phyloP scores from a whole-genome alignment of 192 early-diverging fungal species.

The Funneliformis geosporum region DNA sequence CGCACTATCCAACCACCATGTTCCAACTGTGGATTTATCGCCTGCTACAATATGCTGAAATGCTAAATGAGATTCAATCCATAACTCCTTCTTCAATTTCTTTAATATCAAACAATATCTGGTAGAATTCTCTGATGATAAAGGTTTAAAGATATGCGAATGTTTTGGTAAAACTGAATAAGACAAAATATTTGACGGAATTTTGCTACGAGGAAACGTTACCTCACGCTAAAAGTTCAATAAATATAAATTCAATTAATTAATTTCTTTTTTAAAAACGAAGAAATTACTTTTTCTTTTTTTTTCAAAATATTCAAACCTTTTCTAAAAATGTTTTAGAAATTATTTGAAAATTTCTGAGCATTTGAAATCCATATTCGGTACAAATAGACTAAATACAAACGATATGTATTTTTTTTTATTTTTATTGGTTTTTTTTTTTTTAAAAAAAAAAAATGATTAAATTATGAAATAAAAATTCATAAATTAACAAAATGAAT shows the following conservation, averaged over 20 bases:
- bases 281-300: slow-evolving; percentile 4
- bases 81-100: slow-evolving; percentile 35
- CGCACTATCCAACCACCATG: slow-evolving; percentile 71
- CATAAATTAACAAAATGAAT: not conserved
- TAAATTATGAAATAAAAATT: not conserved
- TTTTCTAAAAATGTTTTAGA: slow-evolving; percentile 47
- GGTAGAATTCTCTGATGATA: not conserved
- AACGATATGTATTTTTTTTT: not conserved
- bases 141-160: not conserved
- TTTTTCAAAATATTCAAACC: slow-evolving; percentile 9
- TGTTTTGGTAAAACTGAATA: not conserved
- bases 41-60: slow-evolving; percentile 42
- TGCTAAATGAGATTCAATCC: slow-evolving; percentile 42
- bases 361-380: slow-evolving; percentile 67
- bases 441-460: not conserved
- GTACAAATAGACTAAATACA: slow-evolving; percentile 75
- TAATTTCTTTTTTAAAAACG: not conserved
- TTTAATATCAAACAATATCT: slow-evolving; percentile 37
- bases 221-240: not conserved
- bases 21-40: slow-evolving; percentile 37
- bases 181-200: slow-evolving; percentile 11
- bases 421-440: too few relatives aligned
- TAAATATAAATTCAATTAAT: not conserved
- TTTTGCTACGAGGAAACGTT: not conserved
- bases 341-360: slow-evolving; percentile 72